Percentiles rank a stretch among this genome's conserved stretches.
phyloP scores from a whole-genome alignment of 371 early-diverging fungal genomes.

The Mortierella sp. region DNA sequence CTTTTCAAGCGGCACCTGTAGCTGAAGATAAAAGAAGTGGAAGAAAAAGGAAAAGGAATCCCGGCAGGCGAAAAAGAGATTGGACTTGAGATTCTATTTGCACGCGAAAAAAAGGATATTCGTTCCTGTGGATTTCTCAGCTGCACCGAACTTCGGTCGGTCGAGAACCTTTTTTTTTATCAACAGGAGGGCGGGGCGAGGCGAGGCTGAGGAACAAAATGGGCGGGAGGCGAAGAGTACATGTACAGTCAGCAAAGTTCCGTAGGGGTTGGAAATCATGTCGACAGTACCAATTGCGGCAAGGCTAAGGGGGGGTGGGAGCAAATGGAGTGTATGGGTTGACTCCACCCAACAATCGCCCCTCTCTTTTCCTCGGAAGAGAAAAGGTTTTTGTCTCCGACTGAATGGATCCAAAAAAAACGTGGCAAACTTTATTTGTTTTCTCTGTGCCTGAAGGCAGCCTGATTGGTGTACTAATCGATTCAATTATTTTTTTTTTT shows the following conservation, averaged over 20 bases:
- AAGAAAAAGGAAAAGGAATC: not conserved
- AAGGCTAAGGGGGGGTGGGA: not conserved
- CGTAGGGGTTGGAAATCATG: not conserved
- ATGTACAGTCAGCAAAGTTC: not conserved
- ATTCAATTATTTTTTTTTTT: not conserved
- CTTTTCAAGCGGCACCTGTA: slow-evolving; percentile 28
- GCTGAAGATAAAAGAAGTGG: not conserved
- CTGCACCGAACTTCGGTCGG: not conserved
- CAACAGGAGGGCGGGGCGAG: not conserved
- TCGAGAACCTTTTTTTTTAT: not conserved
- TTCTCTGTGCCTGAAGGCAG: not conserved
- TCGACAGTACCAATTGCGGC: not conserved
- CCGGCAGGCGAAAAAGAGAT: not conserved
- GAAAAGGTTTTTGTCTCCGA: slow-evolving; percentile 19
- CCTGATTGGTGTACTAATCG: slow-evolving; percentile 17
- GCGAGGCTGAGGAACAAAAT: slow-evolving; percentile 8
- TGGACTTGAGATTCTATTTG: not conserved
- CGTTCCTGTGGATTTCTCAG: not conserved
- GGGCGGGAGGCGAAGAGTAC: not conserved
- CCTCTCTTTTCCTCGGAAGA: not conserved
- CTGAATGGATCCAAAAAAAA: slow-evolving; percentile 15
- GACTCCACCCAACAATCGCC: slow-evolving; percentile 1
- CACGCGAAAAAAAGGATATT: not conserved
- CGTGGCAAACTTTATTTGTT: slow-evolving; percentile 29
- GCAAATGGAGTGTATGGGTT: no score